Evolutionary conservation across 2,329 filamentous ascomycete species (phyloP).

Genomic region (Seiridium cupressi): DNA sequence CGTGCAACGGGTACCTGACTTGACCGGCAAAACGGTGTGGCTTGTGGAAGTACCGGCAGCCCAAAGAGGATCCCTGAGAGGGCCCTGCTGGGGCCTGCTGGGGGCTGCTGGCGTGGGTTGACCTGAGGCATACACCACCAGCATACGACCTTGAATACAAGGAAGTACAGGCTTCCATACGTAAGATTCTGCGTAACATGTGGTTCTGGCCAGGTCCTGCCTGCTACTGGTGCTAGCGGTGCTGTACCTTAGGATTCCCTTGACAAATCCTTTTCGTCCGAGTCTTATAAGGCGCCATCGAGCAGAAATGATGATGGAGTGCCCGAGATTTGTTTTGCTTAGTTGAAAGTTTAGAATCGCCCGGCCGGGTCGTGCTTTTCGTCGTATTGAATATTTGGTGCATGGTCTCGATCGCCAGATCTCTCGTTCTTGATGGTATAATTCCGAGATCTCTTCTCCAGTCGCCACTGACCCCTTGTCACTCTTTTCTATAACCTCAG

Average conservation of each 20-base stretch:
- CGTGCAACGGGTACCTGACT: background rate
- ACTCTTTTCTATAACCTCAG: background rate
- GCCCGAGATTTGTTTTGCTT: background rate
- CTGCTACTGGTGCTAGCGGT: background rate
- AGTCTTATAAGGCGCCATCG: background rate
- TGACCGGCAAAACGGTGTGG: background rate
- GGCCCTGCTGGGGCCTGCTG: too few species aligned
- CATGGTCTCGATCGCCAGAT: background rate
- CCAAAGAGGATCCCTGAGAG: background rate
- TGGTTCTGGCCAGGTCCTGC: background rate
- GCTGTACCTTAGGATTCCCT: background rate
- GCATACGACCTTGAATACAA: background rate
- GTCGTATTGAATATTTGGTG: background rate
- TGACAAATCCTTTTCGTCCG: background rate
- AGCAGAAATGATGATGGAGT: background rate
- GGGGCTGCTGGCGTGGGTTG: background rate
- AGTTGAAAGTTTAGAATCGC: background rate
- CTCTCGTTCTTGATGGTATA: background rate
- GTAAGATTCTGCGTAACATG: constrained; percentile 5
- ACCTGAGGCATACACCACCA: background rate
- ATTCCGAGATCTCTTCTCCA: background rate
- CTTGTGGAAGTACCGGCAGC: background rate
- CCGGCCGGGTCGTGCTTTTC: background rate
- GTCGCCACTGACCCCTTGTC: background rate
- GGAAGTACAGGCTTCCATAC: background rate